Evolutionary conservation across 2,329 filamentous ascomycete genomes (phyloP).

Genomic region (Fusarium coffeatum): DNA sequence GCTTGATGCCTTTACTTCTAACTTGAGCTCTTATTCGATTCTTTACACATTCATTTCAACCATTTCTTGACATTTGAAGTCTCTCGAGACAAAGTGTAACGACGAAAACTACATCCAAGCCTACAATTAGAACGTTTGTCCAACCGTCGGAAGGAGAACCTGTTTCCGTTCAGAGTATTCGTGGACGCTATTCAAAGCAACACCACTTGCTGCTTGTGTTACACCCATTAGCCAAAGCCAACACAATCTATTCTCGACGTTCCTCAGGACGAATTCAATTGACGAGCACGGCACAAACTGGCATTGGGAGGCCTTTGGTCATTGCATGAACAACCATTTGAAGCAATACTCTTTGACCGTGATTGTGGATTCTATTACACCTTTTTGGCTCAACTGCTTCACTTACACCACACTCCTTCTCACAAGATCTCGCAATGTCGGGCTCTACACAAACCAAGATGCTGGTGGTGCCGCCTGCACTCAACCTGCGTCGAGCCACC

Average conservation of each 20-base stretch:
- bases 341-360: conserved; percentile 40
- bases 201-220: conserved; percentile 26
- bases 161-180: conserved; percentile 4
- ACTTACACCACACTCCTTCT: background rate
- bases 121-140: conserved; percentile 1
- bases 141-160: conserved; percentile 6
- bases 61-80: background rate
- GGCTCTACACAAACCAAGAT: conserved; percentile 61
- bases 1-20: conserved; percentile 40
- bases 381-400: conserved; percentile 24
- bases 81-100: conserved; percentile 2
- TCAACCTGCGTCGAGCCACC: conserved; percentile 69
- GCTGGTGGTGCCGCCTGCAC: conserved; percentile 64
- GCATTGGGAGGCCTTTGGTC: conserved; percentile 5
- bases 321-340: background rate
- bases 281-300: conserved; percentile 19
- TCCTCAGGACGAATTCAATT: conserved; percentile 15
- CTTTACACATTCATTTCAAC: conserved; percentile 30
- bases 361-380: conserved; percentile 29
- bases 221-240: conserved; percentile 21
- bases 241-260: conserved; percentile 25
- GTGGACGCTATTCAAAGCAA: conserved; percentile 15
- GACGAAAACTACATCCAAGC: background rate
- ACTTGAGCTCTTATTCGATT: conserved; percentile 25
- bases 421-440: conserved; percentile 52